Evolutionary conservation across 2,329 filamentous ascomycete genomes (phyloP), one percentile per base, ranked within the genome.

Genomic region (Phaeomoniella chlamydospora): DNA sequence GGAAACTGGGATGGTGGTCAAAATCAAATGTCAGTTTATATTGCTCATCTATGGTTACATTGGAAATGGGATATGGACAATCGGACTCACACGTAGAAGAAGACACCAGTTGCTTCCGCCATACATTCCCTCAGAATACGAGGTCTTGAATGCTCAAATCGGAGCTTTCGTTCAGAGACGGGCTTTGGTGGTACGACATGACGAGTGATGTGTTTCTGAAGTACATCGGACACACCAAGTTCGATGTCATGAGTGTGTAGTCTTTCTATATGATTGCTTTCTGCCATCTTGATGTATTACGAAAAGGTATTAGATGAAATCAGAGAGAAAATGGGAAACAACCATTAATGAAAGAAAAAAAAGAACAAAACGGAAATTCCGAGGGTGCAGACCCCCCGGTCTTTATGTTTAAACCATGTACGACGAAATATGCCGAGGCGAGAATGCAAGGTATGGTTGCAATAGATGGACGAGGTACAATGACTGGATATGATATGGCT

Each of bases 71-170:
- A 9, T 26, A 26, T 26, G n/a, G 22, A 9, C 9, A 26, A 9
- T 33, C 4, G 14, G 5, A 45, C 49, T 35, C 38, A 60, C 51
- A 67, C 65, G 46, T 68, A 72, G 47, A 70, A 68, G 56, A 73
- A 73, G 3, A 72, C 68, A 3, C 70, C 70, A 1, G 66, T 66
- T 3, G 67, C 67, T 48, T 75, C 70, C 3, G 66, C 70, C 41
- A 66, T 55, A 54, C 67, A 68, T 46, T 74, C 68, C 35, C 70
- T 55, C 26, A 74, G 51, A 59, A 65, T 67, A 39, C 66, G 55
- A 9, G 70, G 70, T 34, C 70, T 57, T 3, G 52, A 39, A 41
- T 66, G 60, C 49, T 75, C 70, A 40, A 72, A 72, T 45, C 68
- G 56, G 35, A 74, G 62, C 42, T 63, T 69, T 12, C 65, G 57